Evolutionary conservation across 345 rosid species (phyloP).

Genomic region (Pugionium dolabratum): DNA sequence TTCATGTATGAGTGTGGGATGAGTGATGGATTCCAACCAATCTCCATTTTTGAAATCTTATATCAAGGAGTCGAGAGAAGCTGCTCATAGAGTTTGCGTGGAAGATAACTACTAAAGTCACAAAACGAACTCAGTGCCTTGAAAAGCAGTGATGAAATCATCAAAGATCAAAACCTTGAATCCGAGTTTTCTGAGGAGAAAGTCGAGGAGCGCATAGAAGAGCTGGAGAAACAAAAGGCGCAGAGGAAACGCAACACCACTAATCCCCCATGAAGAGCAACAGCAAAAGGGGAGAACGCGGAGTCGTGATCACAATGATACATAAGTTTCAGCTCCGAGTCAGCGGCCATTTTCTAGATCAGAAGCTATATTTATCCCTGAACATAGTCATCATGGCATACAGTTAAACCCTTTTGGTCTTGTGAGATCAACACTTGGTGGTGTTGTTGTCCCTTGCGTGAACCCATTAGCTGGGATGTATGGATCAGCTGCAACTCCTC

Average conservation of each 20-base stretch:
- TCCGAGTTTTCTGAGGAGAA: slow-evolving; percentile 45
- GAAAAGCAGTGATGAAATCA: slow-evolving; percentile 58
- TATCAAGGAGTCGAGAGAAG: slow-evolving; percentile 43
- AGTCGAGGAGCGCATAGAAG: slow-evolving; percentile 55
- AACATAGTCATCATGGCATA: slow-evolving; percentile 38
- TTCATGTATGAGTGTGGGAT: slow-evolving; percentile 66
- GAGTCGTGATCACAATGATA: slow-evolving; percentile 8
- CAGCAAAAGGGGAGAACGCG: slow-evolving; percentile 25
- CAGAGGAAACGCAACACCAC: slow-evolving; percentile 48
- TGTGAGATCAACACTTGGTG: slow-evolving; percentile 39
- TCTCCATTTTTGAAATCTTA: slow-evolving; percentile 52
- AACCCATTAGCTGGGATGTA: slow-evolving; percentile 46
- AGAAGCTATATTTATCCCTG: slow-evolving; percentile 39
- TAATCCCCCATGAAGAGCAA: slow-evolving; percentile 35
- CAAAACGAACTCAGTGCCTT: slow-evolving; percentile 59
- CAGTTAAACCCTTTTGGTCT: slow-evolving; percentile 46
- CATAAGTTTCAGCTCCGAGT: slow-evolving; percentile 13
- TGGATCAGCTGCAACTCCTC: slow-evolving; percentile 45
- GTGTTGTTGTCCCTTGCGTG: slow-evolving; percentile 36
- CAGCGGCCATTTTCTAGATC: slow-evolving; percentile 35
- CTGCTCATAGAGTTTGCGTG: slow-evolving; percentile 39
- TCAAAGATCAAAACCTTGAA: slow-evolving; percentile 62
- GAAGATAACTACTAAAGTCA: slow-evolving; percentile 48
- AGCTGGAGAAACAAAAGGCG: slow-evolving; percentile 68
- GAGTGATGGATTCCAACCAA: slow-evolving; percentile 55